Conservation (phyloP, 1,284 basidiomycete species). For the Polyporus tsugae region DNA sequence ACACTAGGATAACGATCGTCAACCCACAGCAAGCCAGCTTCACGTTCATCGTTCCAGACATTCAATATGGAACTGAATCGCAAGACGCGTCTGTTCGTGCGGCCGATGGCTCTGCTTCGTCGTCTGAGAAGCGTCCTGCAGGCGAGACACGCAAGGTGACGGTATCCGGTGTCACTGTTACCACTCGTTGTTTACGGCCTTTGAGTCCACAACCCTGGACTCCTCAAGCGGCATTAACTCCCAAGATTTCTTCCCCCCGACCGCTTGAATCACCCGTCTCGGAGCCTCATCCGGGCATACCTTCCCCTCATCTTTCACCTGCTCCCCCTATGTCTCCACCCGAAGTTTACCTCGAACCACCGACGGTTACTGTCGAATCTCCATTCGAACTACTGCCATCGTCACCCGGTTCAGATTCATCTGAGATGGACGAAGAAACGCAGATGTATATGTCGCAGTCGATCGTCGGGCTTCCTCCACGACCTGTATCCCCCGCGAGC, state of each 20-base stretch:
- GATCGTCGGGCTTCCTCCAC: conserved; percentile 59
- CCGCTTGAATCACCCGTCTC: not conserved
- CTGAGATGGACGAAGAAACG: conserved; percentile 67
- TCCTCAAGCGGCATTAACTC: conserved; percentile 8
- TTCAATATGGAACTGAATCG: conserved; percentile 62
- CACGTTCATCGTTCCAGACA: conserved; percentile 63
- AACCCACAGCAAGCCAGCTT: conserved; percentile 69
- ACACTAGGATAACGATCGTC: conserved; percentile 73
- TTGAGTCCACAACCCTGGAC: conserved; percentile 29
- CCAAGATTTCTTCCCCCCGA: conserved; percentile 13
- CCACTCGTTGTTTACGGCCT: conserved; percentile 51
- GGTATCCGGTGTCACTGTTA: conserved; percentile 59
- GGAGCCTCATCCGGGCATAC: not conserved
- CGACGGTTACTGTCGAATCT: conserved; percentile 5
- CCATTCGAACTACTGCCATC: conserved; percentile 37
- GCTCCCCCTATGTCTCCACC: conserved; percentile 7
- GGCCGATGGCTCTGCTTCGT: not conserved
- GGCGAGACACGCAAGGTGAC: conserved; percentile 56
- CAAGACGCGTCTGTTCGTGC: conserved; percentile 17
- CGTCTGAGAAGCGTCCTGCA: not conserved
- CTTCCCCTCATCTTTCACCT: conserved; percentile 1
- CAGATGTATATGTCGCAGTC: conserved; percentile 80
- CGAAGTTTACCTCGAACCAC: not conserved
- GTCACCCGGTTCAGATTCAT: conserved; percentile 49
- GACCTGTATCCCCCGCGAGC: conserved; percentile 53